Evolutionary conservation across 345 rosid genomes (phyloP).

Genomic region (Sisymbrium altissimum): DNA sequence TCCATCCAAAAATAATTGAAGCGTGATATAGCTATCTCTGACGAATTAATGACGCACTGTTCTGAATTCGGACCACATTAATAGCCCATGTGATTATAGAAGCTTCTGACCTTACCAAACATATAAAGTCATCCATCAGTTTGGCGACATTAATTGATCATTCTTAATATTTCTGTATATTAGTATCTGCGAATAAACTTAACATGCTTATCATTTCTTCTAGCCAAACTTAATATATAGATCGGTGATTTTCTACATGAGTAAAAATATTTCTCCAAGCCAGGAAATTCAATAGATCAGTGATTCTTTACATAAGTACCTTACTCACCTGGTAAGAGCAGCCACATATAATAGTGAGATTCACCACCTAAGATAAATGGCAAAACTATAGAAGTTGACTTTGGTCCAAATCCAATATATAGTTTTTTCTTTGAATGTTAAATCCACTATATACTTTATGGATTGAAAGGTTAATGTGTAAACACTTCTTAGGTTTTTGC

Average conservation of each 20-base stretch:
- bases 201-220: not conserved
- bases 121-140: slow-evolving; percentile 8
- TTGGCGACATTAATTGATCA: not conserved
- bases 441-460: not conserved
- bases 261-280: not conserved
- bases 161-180: not conserved
- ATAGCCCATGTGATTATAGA: slow-evolving; percentile 15
- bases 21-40: not conserved
- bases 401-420: not conserved
- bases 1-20: not conserved
- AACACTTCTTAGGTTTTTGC: not conserved
- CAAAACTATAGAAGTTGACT: not conserved
- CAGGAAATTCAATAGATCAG: not conserved
- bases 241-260: no score
- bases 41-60: slow-evolving; percentile 6
- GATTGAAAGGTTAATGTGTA: not conserved
- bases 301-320: not conserved
- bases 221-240: not conserved
- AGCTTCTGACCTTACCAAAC: slow-evolving; percentile 4
- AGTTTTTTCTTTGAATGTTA: no score
- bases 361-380: not conserved
- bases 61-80: not conserved
- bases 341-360: not conserved
- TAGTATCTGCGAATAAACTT: not conserved
- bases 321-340: not conserved